Percentiles rank a stretch among this genome's conserved stretches.
Evolutionary conservation across 2,329 filamentous ascomycete genomes (phyloP).

Genomic region (Sphaerostilbella broomeana): DNA sequence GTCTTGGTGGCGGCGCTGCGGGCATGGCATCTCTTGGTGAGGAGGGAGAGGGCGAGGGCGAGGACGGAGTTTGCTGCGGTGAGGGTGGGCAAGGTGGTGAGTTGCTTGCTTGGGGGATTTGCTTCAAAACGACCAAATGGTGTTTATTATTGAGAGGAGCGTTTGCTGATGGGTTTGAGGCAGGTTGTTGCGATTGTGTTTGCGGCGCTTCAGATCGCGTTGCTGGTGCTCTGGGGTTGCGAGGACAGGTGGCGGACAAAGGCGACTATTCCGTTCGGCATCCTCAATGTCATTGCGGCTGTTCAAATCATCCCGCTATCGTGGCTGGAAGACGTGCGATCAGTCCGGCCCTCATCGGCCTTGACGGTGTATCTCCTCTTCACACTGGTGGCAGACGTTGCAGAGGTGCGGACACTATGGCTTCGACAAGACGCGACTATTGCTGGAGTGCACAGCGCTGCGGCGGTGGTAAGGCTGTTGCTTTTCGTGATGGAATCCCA

Average conservation of each 20-base stretch:
- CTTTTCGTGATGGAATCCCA: constrained; percentile 26
- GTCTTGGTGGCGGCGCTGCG: not conserved
- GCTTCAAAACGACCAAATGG: not conserved
- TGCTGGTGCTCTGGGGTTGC: constrained; percentile 1
- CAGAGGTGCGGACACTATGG: constrained; percentile 26
- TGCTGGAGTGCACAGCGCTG: constrained; percentile 21
- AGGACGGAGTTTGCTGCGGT: no score
- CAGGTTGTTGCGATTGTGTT: not conserved
- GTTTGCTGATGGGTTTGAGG: not conserved
- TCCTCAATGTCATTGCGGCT: constrained; percentile 19
- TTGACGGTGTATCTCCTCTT: constrained; percentile 25
- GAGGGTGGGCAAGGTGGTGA: no score
- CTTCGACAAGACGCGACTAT: constrained; percentile 19
- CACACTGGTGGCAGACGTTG: constrained; percentile 25
- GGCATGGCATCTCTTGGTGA: no score
- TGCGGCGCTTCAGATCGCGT: not conserved
- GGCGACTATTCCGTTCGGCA: constrained; percentile 8
- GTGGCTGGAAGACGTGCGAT: constrained; percentile 25
- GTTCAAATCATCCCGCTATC: constrained; percentile 23
- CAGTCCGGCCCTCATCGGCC: constrained; percentile 26
- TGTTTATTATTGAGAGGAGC: no score
- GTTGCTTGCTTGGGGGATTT: not conserved
- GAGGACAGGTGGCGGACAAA: constrained; percentile 2
- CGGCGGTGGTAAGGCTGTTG: constrained; percentile 20
- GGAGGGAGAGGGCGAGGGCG: no score